Percentiles rank a stretch among this genome's conserved stretches.
phyloP scores from a whole-genome alignment of 805 yeast species.

The Metschnikowia lunata region DNA sequence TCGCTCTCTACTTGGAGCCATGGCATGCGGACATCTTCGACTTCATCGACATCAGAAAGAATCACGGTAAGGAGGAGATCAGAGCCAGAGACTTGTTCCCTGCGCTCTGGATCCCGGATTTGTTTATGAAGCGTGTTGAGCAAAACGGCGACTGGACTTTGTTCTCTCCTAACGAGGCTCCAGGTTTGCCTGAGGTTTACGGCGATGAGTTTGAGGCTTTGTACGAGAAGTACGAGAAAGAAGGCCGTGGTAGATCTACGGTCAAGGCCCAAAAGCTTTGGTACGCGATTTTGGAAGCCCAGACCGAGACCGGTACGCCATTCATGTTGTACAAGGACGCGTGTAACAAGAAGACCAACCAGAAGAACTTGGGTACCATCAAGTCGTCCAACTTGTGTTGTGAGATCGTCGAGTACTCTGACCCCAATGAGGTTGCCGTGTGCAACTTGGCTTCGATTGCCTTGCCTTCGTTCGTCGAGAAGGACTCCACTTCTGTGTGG shows the following conservation, averaged over 20 bases:
- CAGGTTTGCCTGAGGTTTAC: slow-evolving; percentile 51
- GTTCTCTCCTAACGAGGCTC: slow-evolving; percentile 57
- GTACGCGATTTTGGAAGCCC: slow-evolving; percentile 58
- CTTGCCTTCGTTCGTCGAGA: slow-evolving; percentile 52
- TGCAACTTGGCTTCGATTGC: slow-evolving; percentile 61
- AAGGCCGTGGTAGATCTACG: slow-evolving; percentile 46
- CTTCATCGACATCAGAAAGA: slow-evolving; percentile 55
- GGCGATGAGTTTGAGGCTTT: slow-evolving; percentile 53
- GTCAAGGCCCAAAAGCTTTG: slow-evolving; percentile 58
- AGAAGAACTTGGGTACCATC: slow-evolving; percentile 55
- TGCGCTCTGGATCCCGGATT: slow-evolving; percentile 60
- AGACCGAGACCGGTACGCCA: slow-evolving; percentile 63
- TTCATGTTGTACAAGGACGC: slow-evolving; percentile 63
- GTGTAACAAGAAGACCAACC: slow-evolving; percentile 55
- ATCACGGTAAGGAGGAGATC: slow-evolving; percentile 61
- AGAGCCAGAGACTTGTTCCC: slow-evolving; percentile 62
- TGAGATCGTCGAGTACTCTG: slow-evolving; percentile 58
- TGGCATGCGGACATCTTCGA: slow-evolving; percentile 62
- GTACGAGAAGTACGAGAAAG: slow-evolving; percentile 49
- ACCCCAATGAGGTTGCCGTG: slow-evolving; percentile 56
- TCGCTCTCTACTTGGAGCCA: slow-evolving; percentile 57
- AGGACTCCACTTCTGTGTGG: slow-evolving; percentile 39
- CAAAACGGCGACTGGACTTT: slow-evolving; percentile 53
- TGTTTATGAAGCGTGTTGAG: slow-evolving; percentile 60
- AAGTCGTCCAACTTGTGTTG: slow-evolving; percentile 61